Percentiles rank a stretch among this genome's conserved stretches.
These are phyloP conservation scores for Leptomonas pyrrhocoris DNA, from an alignment of 208 protist species.

Conservation along the genomic window DNA sequence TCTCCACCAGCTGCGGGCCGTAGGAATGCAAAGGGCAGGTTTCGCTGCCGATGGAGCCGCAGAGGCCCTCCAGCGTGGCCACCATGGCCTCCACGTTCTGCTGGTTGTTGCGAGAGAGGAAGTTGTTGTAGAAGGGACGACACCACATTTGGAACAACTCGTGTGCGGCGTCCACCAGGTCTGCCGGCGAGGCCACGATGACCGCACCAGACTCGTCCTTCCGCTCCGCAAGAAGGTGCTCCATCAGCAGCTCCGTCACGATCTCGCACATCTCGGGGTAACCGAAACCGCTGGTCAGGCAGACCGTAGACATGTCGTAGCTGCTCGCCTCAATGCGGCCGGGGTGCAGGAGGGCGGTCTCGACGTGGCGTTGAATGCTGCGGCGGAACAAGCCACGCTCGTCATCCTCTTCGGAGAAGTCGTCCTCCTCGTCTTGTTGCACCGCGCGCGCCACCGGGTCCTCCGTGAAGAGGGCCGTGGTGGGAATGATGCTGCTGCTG, in stretches of 20 bases:
- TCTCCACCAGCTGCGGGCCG: conserved; percentile 62
- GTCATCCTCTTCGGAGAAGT: conserved; percentile 48
- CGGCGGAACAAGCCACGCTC: conserved; percentile 42
- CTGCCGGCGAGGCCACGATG: conserved; percentile 15
- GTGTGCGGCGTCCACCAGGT: conserved; percentile 30
- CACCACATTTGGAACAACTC: conserved; percentile 76
- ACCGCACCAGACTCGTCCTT: conserved; percentile 15
- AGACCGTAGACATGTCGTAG: conserved; percentile 69
- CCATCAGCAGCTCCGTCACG: conserved; percentile 77
- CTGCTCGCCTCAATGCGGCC: conserved; percentile 49
- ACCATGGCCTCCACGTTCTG: conserved; percentile 72
- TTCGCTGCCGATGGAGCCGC: conserved; percentile 48
- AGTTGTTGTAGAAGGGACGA: conserved; percentile 65
- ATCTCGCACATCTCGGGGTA: conserved; percentile 72
- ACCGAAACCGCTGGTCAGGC: conserved; percentile 48
- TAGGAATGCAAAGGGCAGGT: conserved; percentile 52
- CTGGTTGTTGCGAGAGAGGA: conserved; percentile 46
- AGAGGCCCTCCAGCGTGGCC: conserved; percentile 67
- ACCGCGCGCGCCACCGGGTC: conserved; percentile 46
- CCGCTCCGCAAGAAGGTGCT: conserved; percentile 46
- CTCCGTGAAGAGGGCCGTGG: conserved; percentile 61
- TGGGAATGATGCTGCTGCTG: conserved; percentile 45
- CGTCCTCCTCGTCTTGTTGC: conserved; percentile 36
- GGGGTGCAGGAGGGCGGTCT: conserved; percentile 49
- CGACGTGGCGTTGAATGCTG: conserved; percentile 44